Base-by-base conservation (phyloP, 495 filamentous ascomycete genomes). In the Neurospora sp. region DNA sequence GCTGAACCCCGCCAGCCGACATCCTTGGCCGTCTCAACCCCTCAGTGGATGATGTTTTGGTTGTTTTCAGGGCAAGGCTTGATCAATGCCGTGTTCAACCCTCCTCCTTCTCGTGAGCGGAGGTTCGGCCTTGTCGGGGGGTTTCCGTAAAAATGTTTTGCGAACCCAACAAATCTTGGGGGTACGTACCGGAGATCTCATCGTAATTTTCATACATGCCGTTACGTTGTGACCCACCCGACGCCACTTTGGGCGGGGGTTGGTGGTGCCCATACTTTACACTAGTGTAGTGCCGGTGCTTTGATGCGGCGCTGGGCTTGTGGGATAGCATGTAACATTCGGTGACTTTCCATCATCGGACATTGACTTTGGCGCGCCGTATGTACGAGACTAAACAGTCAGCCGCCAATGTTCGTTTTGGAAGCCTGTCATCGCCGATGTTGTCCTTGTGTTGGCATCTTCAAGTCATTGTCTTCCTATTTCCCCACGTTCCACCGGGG, bases 11-110 rank as follows among this genome's bases (percentile, higher is more conserved):
- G 12, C 22, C 27, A 65, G 53, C 53, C 6, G 14, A 35, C 14
- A 74, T 74, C 76, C 73, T 76, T 79, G 77, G 39, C 71, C 48
- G 46, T 27, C 44, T 73, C 72, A 72, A 74, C 69, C 71, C 65
- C 22, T 44, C 69, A 70, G 72, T 39, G 20, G 27, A 5, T 42
- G 48, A 37, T 18, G 48, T 31, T 44, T 71, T 5, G 46, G 4
- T 37, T 70, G 40, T 71, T 53, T 46, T 31, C 40, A 37, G 18
- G n/a, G 44, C 70, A 38, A 14, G 16, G 38, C 39, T 61, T 40
- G 7, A 27, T 20, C 42, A 71, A 65, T 72, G 14, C 71, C 53
- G 42, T 68, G 53, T 44, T 71, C 41, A 16, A 61, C 38, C 70
- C 70, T 71, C 70, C 70, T 71, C 70, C 39, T 38, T 53, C 35